Conservation (phyloP, 495 filamentous ascomycete species). For the Jackrogersella multiformis region DNA sequence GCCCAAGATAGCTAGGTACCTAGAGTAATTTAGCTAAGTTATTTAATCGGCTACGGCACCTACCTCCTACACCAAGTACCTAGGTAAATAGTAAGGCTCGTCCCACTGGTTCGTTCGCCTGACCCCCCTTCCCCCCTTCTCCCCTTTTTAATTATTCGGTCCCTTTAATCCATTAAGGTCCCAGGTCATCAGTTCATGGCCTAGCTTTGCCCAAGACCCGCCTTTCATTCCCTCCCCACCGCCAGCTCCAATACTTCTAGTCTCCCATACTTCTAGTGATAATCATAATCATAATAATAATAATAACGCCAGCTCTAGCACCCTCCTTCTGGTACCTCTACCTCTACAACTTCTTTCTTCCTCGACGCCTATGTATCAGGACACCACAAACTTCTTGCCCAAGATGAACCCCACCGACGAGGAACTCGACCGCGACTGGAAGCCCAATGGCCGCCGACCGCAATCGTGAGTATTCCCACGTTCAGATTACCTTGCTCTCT, state of each 20-base stretch:
- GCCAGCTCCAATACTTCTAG: slow-evolving; percentile 35
- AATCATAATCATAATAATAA: too few species aligned
- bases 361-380: slow-evolving; percentile 11
- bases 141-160: slow-evolving; percentile 36
- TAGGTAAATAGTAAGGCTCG: slow-evolving; percentile 29
- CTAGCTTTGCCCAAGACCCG: slow-evolving; percentile 41
- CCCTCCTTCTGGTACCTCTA: slow-evolving; percentile 19
- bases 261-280: slow-evolving; percentile 27
- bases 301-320: slow-evolving; percentile 38
- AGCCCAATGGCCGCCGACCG: slow-evolving; percentile 75
- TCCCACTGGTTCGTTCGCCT: slow-evolving; percentile 41
- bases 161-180: slow-evolving; percentile 31
- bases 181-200: slow-evolving; percentile 33
- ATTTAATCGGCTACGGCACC: slow-evolving; percentile 27
- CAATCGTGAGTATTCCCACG: slow-evolving; percentile 77
- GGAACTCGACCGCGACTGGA: slow-evolving; percentile 77
- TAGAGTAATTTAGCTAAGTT: too few species aligned
- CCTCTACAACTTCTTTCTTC: slow-evolving; percentile 14
- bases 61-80: too few species aligned
- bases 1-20: slow-evolving; percentile 1
- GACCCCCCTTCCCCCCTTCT: too few species aligned
- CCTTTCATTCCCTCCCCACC: slow-evolving; percentile 41
- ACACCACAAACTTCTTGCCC: slow-evolving; percentile 28
- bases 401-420: slow-evolving; percentile 62
- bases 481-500: neutral